Evolutionary conservation across 768 basidiomycete species (phyloP).

Genomic region (Boletus sp.): DNA sequence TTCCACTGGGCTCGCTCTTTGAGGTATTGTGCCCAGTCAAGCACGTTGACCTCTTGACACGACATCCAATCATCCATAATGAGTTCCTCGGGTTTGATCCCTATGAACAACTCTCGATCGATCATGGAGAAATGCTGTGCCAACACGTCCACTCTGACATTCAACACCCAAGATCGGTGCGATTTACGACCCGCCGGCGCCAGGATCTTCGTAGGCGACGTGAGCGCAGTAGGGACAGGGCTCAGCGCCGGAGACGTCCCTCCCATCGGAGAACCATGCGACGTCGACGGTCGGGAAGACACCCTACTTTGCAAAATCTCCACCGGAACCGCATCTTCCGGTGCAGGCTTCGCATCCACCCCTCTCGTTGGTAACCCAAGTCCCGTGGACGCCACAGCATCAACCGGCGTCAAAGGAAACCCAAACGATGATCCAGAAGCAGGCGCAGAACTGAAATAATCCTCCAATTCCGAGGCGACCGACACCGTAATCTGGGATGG

Average conservation of each 20-base stretch:
- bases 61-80: constrained; percentile 69
- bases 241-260: constrained; percentile 9
- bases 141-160: constrained; percentile 54
- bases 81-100: constrained; percentile 86
- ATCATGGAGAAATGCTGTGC: constrained; percentile 84
- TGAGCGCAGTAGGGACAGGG: constrained; percentile 15
- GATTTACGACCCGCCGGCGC: constrained; percentile 37
- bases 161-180: constrained; percentile 73
- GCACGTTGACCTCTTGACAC: constrained; percentile 58
- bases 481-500: constrained; percentile 23
- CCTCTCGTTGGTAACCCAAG: constrained; percentile 31
- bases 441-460: constrained; percentile 19
- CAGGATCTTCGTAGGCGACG: constrained; percentile 36
- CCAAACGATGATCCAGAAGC: constrained; percentile 15
- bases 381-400: not conserved
- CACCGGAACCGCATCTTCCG: constrained; percentile 61
- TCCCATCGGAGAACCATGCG: constrained; percentile 27
- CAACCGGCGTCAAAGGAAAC: constrained; percentile 15
- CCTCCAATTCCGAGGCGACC: constrained; percentile 19
- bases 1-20: constrained; percentile 72
- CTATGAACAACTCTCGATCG: constrained; percentile 82
- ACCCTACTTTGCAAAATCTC: constrained; percentile 66
- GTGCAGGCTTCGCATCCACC: constrained; percentile 45
- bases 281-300: constrained; percentile 35
- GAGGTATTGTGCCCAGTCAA: constrained; percentile 82